These are phyloP conservation scores for Fusarium pilosicola DNA, from an alignment of 2,329 filamentous ascomycete species.

Conservation along the genomic window DNA sequence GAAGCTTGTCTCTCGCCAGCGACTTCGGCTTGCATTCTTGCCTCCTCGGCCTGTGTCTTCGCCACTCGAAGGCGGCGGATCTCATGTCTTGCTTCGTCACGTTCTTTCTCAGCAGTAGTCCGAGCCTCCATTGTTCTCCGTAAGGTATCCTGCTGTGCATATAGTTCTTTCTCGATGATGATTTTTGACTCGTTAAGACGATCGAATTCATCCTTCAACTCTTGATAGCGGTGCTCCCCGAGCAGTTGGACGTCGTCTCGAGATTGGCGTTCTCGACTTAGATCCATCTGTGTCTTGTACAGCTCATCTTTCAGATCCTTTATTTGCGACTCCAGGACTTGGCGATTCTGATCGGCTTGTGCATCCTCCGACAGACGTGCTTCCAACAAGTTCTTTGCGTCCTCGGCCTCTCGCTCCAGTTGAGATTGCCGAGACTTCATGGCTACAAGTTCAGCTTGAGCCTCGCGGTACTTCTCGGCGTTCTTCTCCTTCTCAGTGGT, in stretches of 20 bases:
- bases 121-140: slow-evolving; percentile 86
- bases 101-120: slow-evolving; percentile 82
- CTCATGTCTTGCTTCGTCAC: slow-evolving; percentile 88
- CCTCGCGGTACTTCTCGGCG: slow-evolving; percentile 78
- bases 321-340: slow-evolving; percentile 86
- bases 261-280: slow-evolving; percentile 91
- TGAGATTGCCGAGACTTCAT: slow-evolving; percentile 86
- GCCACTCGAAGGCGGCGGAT: slow-evolving; percentile 84
- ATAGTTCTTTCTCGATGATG: slow-evolving; percentile 97
- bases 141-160: slow-evolving; percentile 91
- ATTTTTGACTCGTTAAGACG: slow-evolving; percentile 93
- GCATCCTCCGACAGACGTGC: slow-evolving; percentile 90
- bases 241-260: slow-evolving; percentile 93
- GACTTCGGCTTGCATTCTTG: slow-evolving; percentile 82
- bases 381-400: slow-evolving; percentile 87
- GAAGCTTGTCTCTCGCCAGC: slow-evolving; percentile 83
- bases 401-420: slow-evolving; percentile 86
- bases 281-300: slow-evolving; percentile 84
- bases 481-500: slow-evolving; percentile 82
- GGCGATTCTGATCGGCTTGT: slow-evolving; percentile 82
- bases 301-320: slow-evolving; percentile 87
- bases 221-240: slow-evolving; percentile 85
- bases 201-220: slow-evolving; percentile 85
- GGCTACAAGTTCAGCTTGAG: slow-evolving; percentile 87
- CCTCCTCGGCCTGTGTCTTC: slow-evolving; percentile 86